Evolutionary conservation across 331 rosid species (phyloP), one percentile per base, ranked within the genome.

Genomic region (Quercus tomentella): DNA sequence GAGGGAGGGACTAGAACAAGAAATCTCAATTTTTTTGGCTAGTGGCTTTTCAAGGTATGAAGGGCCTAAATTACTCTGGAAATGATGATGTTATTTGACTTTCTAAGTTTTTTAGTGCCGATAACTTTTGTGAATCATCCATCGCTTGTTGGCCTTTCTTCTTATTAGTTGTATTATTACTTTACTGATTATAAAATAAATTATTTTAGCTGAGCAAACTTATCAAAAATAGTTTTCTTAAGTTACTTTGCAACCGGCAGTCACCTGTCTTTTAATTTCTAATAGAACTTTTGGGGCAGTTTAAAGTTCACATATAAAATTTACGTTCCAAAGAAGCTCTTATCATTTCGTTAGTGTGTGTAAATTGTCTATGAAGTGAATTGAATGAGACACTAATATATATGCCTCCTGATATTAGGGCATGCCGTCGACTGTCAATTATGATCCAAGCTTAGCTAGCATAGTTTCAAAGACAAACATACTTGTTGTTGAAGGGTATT

Each of bases 401-500:
- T 80, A n/a, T 84, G 79, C 62, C 37, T 41, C 83, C 6, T 62
- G 63, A 54, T 85, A 23, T 76, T 91, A 95, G 99, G 99, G 99
- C 62, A 93, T 97, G 77, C 93, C 99, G 66, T 95, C 99, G 25
- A 86, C 90, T 23, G 87, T 95, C 69, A 84, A 89, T 83, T 93
- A 84, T 76, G 93, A 87, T 77, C 26, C 88, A 66, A 81, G 91
- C 82, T 84, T 92, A 85, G 96, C 97, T 56, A 89, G 81, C 81
- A 80, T 87, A 61, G 83, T 95, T 88, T 82, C 93, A 77, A 93
- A 89, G 80, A 87, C 97, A 37, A 89, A 87, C 78, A 81, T 93
- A 75, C 97, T 96, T 81, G 92, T 96, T 30, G 94, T 96, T 71
- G 99, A 96, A 84, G 98, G 99, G 21, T 95, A 95, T 80, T 79